Evolutionary conservation across 2,329 filamentous ascomycete species (phyloP), one percentile per base, ranked within the genome.

Genomic region (Ambrosiella beaveri): DNA sequence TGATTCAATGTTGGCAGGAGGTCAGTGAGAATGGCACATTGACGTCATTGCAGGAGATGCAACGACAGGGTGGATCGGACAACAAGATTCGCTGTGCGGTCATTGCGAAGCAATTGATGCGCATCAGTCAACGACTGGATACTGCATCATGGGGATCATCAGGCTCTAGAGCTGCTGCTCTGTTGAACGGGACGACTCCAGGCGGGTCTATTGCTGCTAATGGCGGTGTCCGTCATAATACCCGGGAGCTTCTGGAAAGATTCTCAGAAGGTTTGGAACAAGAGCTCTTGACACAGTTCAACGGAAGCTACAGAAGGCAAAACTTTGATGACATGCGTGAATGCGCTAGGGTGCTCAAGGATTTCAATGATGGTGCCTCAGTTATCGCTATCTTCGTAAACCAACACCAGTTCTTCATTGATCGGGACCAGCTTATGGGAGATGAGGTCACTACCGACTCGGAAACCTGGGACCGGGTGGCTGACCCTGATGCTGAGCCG

Each of bases 261-360:
- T 98, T 97, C 69, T 87, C 90, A 35, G 93, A 98, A 69, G 90
- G 87, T 0, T 72, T 98, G 60, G 93, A 98, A 70, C 95, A 97
- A 67, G 93, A 98, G 66, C 75, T 98, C 44, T 73, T 98, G 61
- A 88, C 90, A 68, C 91, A 96, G 66, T 98, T 98, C 71, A 94
- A 98, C 74, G 88, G 94, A 67, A 96, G 91, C 73, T 97, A 97
- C 69, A 80, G 90, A 62, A 83, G 86, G 64, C 89, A 95, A 65
- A 95, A 97, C 70, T 96, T 95, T 66, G 88, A 96, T 64, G 90
- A 94, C 65, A 98, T 98, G 94, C 85, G 88, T 72, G 93, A 97
- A 68, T 98, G 93, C 68, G 88, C 94, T 57, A 87, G 87, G 65
- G 93, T 96, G 47, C 75, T 98, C 62, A 80, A 93, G 67, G 93